These are phyloP conservation scores for Nevesoporus exiguus DNA, from an alignment of 768 basidiomycete species.

Conservation along the genomic window DNA sequence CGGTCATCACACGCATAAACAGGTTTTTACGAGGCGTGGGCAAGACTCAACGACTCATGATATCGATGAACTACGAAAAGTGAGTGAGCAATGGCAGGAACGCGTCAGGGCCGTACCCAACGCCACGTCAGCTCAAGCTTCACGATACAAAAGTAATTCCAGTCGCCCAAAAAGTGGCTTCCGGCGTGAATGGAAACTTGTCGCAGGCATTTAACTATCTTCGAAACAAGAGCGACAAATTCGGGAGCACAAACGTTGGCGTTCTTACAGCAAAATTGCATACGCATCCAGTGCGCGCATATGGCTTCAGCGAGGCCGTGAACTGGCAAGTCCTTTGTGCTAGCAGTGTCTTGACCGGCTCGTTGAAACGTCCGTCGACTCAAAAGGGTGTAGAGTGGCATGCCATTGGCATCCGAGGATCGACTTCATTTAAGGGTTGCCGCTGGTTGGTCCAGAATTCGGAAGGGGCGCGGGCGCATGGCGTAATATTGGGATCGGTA, in stretches of 20 bases:
- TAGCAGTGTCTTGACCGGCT: constrained; percentile 1
- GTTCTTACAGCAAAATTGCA: constrained; percentile 13
- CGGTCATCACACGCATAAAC: constrained; percentile 14
- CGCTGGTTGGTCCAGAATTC: no score
- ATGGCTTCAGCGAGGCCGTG: constrained; percentile 8
- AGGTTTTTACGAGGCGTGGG: constrained; percentile 6
- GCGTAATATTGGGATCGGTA: not conserved
- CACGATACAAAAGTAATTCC: constrained; percentile 8
- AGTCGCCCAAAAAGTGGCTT: constrained; percentile 12
- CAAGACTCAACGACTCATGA: not conserved
- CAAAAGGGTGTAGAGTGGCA: constrained; percentile 6
- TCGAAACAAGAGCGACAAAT: constrained; percentile 10
- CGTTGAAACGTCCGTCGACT: constrained; percentile 2
- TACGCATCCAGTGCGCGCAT: constrained; percentile 15
- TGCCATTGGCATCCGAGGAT: not conserved
- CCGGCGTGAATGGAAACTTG: constrained; percentile 1
- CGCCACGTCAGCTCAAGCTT: constrained; percentile 13
- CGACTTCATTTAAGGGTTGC: no score
- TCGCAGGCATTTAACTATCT: constrained; percentile 5
- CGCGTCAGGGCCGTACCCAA: constrained; percentile 10
- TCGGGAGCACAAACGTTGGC: not conserved
- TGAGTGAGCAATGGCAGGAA: not conserved
- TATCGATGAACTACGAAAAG: constrained; percentile 9
- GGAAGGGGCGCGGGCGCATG: not conserved
- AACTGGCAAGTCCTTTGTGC: no score